Evolutionary conservation across 1,284 basidiomycete genomes (phyloP).

Genomic region (Cutaneotrichosporon cutaneum): DNA sequence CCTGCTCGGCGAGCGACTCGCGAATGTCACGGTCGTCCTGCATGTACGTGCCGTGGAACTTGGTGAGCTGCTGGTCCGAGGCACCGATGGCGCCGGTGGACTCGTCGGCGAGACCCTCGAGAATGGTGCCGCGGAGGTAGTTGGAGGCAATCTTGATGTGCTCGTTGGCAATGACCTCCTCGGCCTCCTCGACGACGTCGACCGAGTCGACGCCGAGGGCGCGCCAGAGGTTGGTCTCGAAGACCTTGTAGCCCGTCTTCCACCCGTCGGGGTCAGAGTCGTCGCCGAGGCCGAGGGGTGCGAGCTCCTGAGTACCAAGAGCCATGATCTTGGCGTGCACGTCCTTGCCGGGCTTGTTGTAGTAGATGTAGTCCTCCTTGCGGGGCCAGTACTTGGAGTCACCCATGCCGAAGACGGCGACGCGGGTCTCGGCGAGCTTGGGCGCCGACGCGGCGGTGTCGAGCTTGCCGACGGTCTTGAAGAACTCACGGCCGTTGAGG

Average conservation of each 20-base stretch:
- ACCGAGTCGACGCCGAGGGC: slow-evolving; percentile 86
- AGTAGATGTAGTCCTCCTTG: slow-evolving; percentile 92
- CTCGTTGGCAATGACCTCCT: slow-evolving; percentile 97
- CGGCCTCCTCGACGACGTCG: slow-evolving; percentile 87
- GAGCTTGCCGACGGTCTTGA: slow-evolving; percentile 78
- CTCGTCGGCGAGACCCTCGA: slow-evolving; percentile 82
- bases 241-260: slow-evolving; percentile 92
- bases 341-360: slow-evolving; percentile 96
- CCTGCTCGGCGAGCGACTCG: slow-evolving; percentile 89
- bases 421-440: slow-evolving; percentile 62
- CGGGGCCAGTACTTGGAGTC: slow-evolving; percentile 99
- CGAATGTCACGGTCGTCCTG: slow-evolving; percentile 98
- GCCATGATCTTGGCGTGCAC: slow-evolving; percentile 73
- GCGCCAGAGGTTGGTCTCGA: slow-evolving; percentile 94
- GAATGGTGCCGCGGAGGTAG: slow-evolving; percentile 93
- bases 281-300: slow-evolving; percentile 81
- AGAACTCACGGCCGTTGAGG: slow-evolving; percentile 88
- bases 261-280: slow-evolving; percentile 97
- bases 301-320: slow-evolving; percentile 72
- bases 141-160: slow-evolving; percentile 98
- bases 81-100: slow-evolving; percentile 86
- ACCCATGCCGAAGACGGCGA: slow-evolving; percentile 89
- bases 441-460: slow-evolving; percentile 52
- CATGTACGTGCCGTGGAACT: slow-evolving; percentile 98
- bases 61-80: slow-evolving; percentile 90